Conservation (phyloP, 352 stramenopile genomes). For the Globisporangium apiculatum region DNA sequence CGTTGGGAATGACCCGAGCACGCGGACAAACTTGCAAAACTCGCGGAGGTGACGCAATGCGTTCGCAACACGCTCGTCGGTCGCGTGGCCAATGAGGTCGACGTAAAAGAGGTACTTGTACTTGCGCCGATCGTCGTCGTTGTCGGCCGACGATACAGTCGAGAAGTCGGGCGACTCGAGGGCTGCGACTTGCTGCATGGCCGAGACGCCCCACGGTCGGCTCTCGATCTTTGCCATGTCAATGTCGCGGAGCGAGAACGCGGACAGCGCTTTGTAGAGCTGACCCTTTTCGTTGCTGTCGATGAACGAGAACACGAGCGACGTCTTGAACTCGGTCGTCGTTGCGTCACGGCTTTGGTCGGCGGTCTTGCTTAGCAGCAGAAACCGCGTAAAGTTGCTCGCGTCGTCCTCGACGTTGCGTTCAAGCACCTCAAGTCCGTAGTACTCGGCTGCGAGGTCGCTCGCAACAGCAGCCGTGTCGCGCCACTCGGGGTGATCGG, state of each 20-base stretch:
- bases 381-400: conserved; percentile 94
- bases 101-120: conserved; percentile 83
- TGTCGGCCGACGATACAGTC: conserved; percentile 10
- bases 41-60: conserved; percentile 78
- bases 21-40: conserved; percentile 76
- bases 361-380: conserved; percentile 68
- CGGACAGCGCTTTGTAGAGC: conserved; percentile 52
- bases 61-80: conserved; percentile 56
- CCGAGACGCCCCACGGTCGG: conserved; percentile 50
- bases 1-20: conserved; percentile 81
- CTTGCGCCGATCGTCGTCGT: conserved; percentile 29
- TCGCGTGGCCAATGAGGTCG: conserved; percentile 57
- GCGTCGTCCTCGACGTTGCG: conserved; percentile 84
- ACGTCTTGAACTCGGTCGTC: conserved; percentile 56
- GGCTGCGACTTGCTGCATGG: conserved; percentile 38
- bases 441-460: conserved; percentile 92
- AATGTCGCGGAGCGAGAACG: conserved; percentile 58
- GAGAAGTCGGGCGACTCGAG: conserved; percentile 26
- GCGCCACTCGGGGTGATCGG: conserved; percentile 67
- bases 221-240: conserved; percentile 75
- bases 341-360: conserved; percentile 26
- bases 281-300: conserved; percentile 49
- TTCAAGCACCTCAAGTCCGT: conserved; percentile 88
- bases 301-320: conserved; percentile 68
- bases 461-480: conserved; percentile 92